phyloP scores from a whole-genome alignment of 345 rosid genomes.

The Mercurialis annua region DNA sequence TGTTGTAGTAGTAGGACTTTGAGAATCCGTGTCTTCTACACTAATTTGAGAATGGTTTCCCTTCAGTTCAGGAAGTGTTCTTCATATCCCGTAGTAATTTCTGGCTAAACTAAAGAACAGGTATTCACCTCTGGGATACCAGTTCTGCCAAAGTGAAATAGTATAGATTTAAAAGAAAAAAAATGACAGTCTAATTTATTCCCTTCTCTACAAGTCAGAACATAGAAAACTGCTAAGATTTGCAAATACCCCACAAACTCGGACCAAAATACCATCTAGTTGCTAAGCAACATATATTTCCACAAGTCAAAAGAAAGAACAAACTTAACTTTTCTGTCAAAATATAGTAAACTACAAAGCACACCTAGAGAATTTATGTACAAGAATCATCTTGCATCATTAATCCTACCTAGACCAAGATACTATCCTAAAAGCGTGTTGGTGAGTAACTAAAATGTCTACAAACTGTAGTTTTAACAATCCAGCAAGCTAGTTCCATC shows the following conservation, averaged over 20 bases:
- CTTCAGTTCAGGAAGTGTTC: background rate
- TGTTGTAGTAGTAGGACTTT: conserved; percentile 15
- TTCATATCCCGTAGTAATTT: background rate
- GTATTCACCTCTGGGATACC: background rate
- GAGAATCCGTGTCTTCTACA: conserved; percentile 12
- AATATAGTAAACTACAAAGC: background rate
- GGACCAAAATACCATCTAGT: conserved; percentile 12
- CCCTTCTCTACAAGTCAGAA: conserved; percentile 18
- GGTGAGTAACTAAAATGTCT: conserved; percentile 13
- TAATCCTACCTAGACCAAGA: conserved; percentile 1
- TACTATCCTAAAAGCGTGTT: conserved; percentile 15
- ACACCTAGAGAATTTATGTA: background rate
- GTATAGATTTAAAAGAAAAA: background rate
- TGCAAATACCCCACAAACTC: conserved; percentile 12
- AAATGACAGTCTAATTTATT: conserved; percentile 2
- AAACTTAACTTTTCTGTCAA: conserved; percentile 8
- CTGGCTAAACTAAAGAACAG: background rate
- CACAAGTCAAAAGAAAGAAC: background rate
- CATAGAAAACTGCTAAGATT: conserved; percentile 23
- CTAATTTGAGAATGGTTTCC: conserved; percentile 18
- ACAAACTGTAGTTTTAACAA: conserved; percentile 11
- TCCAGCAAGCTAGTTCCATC: conserved; percentile 22
- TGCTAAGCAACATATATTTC: background rate
- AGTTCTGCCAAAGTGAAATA: conserved; percentile 3
- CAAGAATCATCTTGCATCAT: background rate